Evolutionary conservation across 345 rosid genomes (phyloP), one percentile per base, ranked within the genome.

Genomic region (Rhizophora mangle): DNA sequence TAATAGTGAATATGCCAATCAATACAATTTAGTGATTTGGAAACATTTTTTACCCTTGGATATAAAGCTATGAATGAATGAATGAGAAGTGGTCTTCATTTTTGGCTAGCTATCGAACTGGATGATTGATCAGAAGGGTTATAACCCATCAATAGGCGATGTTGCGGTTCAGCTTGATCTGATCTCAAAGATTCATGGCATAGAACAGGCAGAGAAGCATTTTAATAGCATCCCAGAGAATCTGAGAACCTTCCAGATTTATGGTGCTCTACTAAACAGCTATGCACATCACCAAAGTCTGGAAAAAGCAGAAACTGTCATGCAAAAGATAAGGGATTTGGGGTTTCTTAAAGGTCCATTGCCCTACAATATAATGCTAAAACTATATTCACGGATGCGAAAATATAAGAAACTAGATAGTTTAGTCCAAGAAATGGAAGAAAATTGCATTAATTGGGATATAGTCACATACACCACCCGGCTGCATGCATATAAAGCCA

Each of bases 371-470:
- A 82, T 79, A 7, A 84, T 87, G 91, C 61, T 89, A 13, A 84
- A 69, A 16, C 90, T 89, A 13, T 89, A 87, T 67, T 56, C 63
- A 56, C 78, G 57, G 63, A 60, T 60, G 21, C 76, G 80, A 32
- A 68, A 82, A 55, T 22, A 70, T 60, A 79, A 82, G 61, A 77
- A 81, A 75, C 58, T 87, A 3, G 90, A 86, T 47, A 29, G 27
- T 22, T 32, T 89, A 34, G 64, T 85, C 70, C 73, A 74, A 6
- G 93, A 87, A 71, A 91, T 91, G 96, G 76, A 82, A 56, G 81
- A 80, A 24, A 75, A 51, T 8, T 81, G 86, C 18, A 65, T 86
- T 19, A 52, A 60, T 20, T 72, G 58, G 11, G 85, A 85, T 32
- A 65, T 19, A 9, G 75, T 64, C 76, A 83, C 92, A 0, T 74